Conservation (phyloP, 1,284 basidiomycete species). For the Singerocomus inundabilis region DNA sequence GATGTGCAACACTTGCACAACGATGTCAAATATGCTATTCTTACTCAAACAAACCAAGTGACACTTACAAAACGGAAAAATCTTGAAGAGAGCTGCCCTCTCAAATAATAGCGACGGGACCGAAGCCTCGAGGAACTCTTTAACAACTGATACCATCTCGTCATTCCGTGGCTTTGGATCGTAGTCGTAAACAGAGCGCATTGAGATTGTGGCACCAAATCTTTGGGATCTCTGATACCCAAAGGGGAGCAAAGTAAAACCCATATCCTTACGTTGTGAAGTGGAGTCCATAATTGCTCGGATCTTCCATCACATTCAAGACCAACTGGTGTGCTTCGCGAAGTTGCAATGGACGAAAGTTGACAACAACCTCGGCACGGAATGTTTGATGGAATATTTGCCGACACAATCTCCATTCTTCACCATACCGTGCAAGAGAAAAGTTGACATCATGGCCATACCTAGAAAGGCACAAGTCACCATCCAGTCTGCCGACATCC, state of each 20-base stretch:
- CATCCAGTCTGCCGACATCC: no score
- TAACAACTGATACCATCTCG: slow-evolving; percentile 11
- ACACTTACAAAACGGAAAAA: slow-evolving; percentile 19
- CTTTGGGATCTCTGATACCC: no score
- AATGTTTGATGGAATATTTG: slow-evolving; percentile 10
- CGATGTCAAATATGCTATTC: not conserved
- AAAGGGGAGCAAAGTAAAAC: not conserved
- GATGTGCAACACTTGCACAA: slow-evolving; percentile 9
- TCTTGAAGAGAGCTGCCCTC: slow-evolving; percentile 5
- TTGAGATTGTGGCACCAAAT: slow-evolving; percentile 12
- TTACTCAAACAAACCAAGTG: not conserved
- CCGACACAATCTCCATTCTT: slow-evolving; percentile 5
- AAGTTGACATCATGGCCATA: slow-evolving; percentile 3
- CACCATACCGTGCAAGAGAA: not conserved
- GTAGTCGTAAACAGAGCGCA: slow-evolving; percentile 18
- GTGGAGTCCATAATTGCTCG: slow-evolving; percentile 3
- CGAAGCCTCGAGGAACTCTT: not conserved
- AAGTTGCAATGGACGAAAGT: slow-evolving; percentile 11
- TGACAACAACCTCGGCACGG: not conserved
- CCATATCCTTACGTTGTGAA: slow-evolving; percentile 6
- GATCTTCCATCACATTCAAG: slow-evolving; percentile 2
- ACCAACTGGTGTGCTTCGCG: slow-evolving; percentile 8
- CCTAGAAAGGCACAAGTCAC: not conserved
- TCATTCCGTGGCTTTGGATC: slow-evolving; percentile 11
- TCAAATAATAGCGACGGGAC: not conserved